These are phyloP conservation scores for Mycosphaerelloides madeirae DNA, from an alignment of 2,329 filamentous ascomycete species.

Conservation along the genomic window DNA sequence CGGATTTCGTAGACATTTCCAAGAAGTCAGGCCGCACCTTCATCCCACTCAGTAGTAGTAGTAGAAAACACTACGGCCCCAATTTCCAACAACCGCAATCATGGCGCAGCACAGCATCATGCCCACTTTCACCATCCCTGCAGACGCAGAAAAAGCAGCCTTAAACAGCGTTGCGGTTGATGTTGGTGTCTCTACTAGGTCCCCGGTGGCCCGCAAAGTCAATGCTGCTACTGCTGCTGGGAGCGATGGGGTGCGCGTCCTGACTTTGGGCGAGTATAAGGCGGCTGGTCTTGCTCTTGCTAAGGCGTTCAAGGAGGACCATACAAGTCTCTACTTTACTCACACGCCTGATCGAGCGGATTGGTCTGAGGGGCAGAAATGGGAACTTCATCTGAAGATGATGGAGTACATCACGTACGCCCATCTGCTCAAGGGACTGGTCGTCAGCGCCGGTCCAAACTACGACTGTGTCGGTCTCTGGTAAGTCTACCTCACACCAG, in stretches of 20 bases:
- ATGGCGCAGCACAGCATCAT: conserved; percentile 28
- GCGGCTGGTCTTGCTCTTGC: conserved; percentile 68
- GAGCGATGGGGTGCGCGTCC: conserved; percentile 55
- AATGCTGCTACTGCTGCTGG: conserved; percentile 7
- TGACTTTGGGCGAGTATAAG: conserved; percentile 64
- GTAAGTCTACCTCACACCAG: conserved; percentile 44
- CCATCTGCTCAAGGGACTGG: conserved; percentile 68
- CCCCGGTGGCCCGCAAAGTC: background rate
- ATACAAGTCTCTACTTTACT: conserved; percentile 69
- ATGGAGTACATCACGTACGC: conserved; percentile 73
- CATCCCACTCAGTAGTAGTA: conserved; percentile 42
- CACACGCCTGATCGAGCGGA: conserved; percentile 63
- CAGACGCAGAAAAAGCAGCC: conserved; percentile 31
- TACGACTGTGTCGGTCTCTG: conserved; percentile 76
- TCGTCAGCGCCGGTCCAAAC: conserved; percentile 68
- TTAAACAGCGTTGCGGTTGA: conserved; percentile 28
- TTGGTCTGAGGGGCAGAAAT: conserved; percentile 63
- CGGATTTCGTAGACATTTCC: conserved; percentile 36
- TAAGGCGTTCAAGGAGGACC: conserved; percentile 71
- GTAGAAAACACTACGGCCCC: conserved; percentile 24
- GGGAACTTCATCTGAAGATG: conserved; percentile 71
- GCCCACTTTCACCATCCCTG: too few species aligned
- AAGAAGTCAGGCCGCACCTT: conserved; percentile 46
- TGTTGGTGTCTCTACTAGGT: conserved; percentile 2
- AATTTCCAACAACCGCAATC: conserved; percentile 39